Conservation (phyloP, 163 green algal genomes). For the Chloroidium sp. region DNA sequence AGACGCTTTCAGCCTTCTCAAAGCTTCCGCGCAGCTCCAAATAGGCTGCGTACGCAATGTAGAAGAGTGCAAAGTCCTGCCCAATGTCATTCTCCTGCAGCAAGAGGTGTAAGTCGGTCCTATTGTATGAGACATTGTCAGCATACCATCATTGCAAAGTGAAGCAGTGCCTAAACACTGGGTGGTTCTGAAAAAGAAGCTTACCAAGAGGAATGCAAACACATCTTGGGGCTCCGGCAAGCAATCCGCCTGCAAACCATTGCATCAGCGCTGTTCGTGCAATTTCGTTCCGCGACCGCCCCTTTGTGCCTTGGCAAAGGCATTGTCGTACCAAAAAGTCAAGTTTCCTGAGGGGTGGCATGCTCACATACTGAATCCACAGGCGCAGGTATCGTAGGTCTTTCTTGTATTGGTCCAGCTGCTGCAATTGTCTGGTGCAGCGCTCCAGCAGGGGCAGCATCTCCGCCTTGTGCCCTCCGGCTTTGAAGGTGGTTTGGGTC, state of each 20-base stretch:
- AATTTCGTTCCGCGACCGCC: background rate
- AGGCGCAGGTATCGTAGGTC: constrained; percentile 87
- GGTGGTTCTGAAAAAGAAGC: background rate
- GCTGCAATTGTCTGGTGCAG: constrained; percentile 69
- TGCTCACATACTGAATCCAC: constrained; percentile 90
- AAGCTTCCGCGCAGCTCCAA: constrained; percentile 72
- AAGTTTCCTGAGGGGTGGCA: background rate
- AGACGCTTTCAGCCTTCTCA: constrained; percentile 63
- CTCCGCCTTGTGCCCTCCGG: constrained; percentile 60
- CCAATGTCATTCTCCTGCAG: constrained; percentile 70
- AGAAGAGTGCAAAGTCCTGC: constrained; percentile 75
- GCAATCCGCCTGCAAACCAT: constrained; percentile 65
- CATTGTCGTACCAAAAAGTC: background rate
- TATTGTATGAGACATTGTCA: too few relatives aligned
- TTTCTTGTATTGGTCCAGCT: constrained; percentile 50
- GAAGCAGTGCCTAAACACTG: background rate
- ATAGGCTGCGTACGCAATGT: constrained; percentile 77
- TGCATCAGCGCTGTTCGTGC: background rate
- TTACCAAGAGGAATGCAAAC: constrained; percentile 72
- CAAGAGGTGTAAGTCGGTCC: too few relatives aligned
- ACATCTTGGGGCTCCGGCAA: constrained; percentile 78
- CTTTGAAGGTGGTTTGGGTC: constrained; percentile 65
- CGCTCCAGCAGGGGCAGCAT: constrained; percentile 77
- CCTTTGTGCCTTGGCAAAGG: background rate
- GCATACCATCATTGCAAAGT: too few relatives aligned